These are phyloP conservation scores for Silene uniflora DNA, from an alignment of 148 eudicot genomes.

Conservation along the genomic window DNA sequence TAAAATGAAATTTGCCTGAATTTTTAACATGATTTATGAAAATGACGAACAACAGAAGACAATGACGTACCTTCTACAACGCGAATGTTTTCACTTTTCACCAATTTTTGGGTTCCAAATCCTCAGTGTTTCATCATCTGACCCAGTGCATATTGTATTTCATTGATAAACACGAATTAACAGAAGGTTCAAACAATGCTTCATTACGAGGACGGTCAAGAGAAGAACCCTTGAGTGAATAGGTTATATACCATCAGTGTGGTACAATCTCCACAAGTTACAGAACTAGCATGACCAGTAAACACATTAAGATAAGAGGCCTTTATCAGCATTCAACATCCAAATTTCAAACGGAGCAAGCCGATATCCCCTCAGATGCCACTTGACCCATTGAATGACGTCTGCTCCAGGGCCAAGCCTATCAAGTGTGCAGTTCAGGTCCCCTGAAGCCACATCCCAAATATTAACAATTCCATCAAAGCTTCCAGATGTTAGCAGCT, in stretches of 20 bases:
- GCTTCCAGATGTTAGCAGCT: no score
- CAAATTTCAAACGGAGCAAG: no score
- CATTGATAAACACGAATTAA: no score
- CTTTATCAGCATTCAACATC: no score
- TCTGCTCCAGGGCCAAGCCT: slow-evolving; percentile 75
- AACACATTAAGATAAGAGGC: slow-evolving; percentile 62
- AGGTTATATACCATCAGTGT: slow-evolving; percentile 66
- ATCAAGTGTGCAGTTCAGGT: slow-evolving; percentile 58
- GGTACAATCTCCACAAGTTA: slow-evolving; percentile 91
- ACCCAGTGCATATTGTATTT: slow-evolving; percentile 76
- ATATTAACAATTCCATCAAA: no score
- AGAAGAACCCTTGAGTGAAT: slow-evolving; percentile 2
- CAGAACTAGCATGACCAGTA: slow-evolving; percentile 63
- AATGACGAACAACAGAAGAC: no score
- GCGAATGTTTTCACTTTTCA: slow-evolving; percentile 61
- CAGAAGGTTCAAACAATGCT: not conserved
- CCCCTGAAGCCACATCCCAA: no score
- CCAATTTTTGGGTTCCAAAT: slow-evolving; percentile 83
- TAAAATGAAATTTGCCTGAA: no score
- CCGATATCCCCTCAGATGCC: slow-evolving; percentile 98
- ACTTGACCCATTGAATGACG: slow-evolving; percentile 91
- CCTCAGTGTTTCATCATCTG: slow-evolving; percentile 82
- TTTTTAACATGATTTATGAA: no score
- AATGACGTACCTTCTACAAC: slow-evolving; percentile 76
- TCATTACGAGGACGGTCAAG: not conserved